Evolutionary conservation across 2,329 filamentous ascomycete genomes (phyloP).

Genomic region (Beauveria sp.): DNA sequence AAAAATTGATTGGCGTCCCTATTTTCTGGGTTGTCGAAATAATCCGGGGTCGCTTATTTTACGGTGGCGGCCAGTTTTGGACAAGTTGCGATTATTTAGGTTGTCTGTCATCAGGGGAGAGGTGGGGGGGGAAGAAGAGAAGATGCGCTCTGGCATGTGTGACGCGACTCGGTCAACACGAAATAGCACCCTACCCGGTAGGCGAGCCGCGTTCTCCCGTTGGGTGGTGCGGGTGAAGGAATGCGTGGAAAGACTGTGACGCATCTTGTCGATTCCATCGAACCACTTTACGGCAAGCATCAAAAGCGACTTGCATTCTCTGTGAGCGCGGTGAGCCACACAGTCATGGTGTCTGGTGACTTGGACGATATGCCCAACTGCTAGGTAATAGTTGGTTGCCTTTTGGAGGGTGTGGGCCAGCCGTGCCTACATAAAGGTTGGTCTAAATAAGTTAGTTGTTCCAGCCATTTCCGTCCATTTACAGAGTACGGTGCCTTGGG

Average conservation of each 20-base stretch:
- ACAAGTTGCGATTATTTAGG: neutral
- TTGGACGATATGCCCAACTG: neutral
- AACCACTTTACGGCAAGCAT: neutral
- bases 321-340: neutral
- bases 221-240: neutral
- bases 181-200: neutral
- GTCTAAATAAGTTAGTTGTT: too few species aligned
- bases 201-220: neutral
- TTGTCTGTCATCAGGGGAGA: too few species aligned
- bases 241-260: neutral
- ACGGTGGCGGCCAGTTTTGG: neutral
- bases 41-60: neutral
- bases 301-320: neutral
- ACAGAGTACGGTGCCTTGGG: too few species aligned
- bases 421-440: too few species aligned
- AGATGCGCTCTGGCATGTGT: neutral
- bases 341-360: constrained; percentile 11
- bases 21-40: neutral
- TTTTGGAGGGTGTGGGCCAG: neutral
- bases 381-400: constrained; percentile 1
- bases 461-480: too few species aligned
- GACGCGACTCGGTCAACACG: neutral
- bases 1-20: neutral
- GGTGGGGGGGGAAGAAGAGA: neutral
- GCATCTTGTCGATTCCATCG: neutral